phyloP scores from a whole-genome alignment of 1,139 yeast genomes.

The Hanseniaspora sp. region DNA sequence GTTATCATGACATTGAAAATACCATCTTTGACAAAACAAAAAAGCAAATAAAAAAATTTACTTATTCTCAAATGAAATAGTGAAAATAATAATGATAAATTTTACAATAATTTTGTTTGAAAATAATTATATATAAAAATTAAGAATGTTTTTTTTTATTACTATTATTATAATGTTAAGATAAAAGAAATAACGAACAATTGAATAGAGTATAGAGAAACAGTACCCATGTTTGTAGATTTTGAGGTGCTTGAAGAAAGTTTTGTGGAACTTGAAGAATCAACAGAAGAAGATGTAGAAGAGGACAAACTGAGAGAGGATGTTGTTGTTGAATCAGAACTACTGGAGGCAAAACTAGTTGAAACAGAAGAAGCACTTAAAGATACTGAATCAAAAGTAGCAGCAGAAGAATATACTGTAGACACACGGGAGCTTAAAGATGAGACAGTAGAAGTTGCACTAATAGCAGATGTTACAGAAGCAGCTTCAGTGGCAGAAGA shows the following conservation, averaged over 20 bases:
- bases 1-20: too few relatives aligned
- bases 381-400: neutral
- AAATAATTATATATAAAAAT: neutral
- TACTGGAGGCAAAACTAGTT: neutral
- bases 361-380: neutral
- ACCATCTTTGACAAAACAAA: too few relatives aligned
- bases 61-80: too few relatives aligned
- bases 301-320: neutral
- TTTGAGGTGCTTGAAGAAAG: conserved; percentile 12
- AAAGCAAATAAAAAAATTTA: too few relatives aligned
- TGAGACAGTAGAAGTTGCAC: neutral
- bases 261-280: conserved; percentile 8
- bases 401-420: too few relatives aligned
- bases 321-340: neutral
- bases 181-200: neutral
- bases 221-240: neutral
- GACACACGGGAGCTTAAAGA: neutral
- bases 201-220: neutral
- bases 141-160: neutral
- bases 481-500: neutral
- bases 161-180: neutral
- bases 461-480: neutral
- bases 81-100: too few relatives aligned
- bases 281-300: neutral
- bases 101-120: too few relatives aligned